A percentile compares a stretch with the other conserved stretches of the same genome.
Conservation (phyloP, 495 filamentous ascomycete genomes). For the Chaetomium cochliodes region DNA sequence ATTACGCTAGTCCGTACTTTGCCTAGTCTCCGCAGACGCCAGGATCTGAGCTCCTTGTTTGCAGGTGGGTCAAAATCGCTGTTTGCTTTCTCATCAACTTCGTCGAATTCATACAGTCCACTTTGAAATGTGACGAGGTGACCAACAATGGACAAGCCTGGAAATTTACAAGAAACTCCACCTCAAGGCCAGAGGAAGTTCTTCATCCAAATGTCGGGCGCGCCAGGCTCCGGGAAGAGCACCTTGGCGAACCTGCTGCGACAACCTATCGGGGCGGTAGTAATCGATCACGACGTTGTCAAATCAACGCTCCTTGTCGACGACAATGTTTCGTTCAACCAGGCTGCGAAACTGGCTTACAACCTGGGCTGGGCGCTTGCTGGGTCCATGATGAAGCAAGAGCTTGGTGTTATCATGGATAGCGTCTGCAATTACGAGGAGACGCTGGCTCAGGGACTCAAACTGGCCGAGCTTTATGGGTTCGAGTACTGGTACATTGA, state of each 20-base stretch:
- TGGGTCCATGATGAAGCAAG: neutral
- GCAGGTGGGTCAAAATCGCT: neutral
- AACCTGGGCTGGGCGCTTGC: neutral
- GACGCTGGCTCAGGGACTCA: neutral
- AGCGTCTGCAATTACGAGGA: neutral
- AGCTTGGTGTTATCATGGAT: neutral
- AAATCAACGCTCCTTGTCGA: neutral
- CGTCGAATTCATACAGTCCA: neutral
- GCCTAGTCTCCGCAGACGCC: slow-evolving; percentile 16
- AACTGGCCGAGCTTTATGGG: neutral
- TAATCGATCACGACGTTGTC: neutral
- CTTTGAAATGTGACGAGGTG: neutral
- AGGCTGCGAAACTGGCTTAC: neutral
- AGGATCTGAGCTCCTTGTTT: neutral
- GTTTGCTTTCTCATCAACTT: neutral
- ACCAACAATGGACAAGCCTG: neutral
- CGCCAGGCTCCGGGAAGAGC: neutral
- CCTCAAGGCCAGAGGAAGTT: neutral
- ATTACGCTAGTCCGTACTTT: neutral
- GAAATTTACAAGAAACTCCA: neutral
- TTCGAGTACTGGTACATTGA: slow-evolving; percentile 1
- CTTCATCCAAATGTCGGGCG: slow-evolving; percentile 1
- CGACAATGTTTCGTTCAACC: neutral
- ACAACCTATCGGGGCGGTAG: neutral
- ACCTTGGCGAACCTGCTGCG: neutral